A percentile compares a stretch with the other conserved stretches of the same genome.
phyloP scores from a whole-genome alignment of 1,284 basidiomycete genomes.

The Sanghuangporus baumii region DNA sequence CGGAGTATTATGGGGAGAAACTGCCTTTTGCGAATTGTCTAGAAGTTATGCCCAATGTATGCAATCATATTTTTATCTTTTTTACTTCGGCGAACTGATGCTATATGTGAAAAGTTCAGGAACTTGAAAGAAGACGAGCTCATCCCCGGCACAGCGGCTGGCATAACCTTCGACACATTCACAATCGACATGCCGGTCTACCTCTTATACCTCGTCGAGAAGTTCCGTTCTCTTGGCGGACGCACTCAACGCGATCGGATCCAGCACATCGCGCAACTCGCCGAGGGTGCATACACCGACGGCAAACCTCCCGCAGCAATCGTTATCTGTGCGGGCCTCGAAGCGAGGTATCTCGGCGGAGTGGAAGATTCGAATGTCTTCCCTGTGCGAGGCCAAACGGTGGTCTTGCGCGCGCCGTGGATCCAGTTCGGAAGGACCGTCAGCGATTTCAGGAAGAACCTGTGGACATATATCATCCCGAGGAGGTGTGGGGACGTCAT shows the following conservation, averaged over 20 bases:
- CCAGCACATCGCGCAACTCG: constrained; percentile 59
- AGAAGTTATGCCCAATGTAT: constrained; percentile 58
- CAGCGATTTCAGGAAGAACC: constrained; percentile 37
- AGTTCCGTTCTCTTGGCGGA: constrained; percentile 59
- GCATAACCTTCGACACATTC: constrained; percentile 56
- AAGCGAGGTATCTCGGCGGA: constrained; percentile 40
- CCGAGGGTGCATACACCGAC: constrained; percentile 49
- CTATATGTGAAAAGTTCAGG: constrained; percentile 38
- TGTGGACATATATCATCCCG: constrained; percentile 69
- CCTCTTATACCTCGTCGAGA: constrained; percentile 58
- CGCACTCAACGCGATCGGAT: constrained; percentile 47
- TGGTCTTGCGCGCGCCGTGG: constrained; percentile 45
- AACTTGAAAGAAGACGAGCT: constrained; percentile 40
- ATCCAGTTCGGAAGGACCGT: constrained; percentile 55
- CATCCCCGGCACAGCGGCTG: constrained; percentile 37
- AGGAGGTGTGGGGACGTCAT: constrained; percentile 62
- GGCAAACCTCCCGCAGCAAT: constrained; percentile 42
- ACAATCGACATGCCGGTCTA: constrained; percentile 67
- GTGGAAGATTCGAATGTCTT: constrained; percentile 43
- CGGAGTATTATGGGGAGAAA: constrained; percentile 49
- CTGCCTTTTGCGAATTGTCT: constrained; percentile 38
- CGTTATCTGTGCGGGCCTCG: constrained; percentile 61
- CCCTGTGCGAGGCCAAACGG: constrained; percentile 49
- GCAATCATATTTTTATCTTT: constrained; percentile 20
- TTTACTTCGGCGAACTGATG: neutral